Evolutionary conservation across 2,329 filamentous ascomycete species (phyloP).

Genomic region (Botrytis fabae): DNA sequence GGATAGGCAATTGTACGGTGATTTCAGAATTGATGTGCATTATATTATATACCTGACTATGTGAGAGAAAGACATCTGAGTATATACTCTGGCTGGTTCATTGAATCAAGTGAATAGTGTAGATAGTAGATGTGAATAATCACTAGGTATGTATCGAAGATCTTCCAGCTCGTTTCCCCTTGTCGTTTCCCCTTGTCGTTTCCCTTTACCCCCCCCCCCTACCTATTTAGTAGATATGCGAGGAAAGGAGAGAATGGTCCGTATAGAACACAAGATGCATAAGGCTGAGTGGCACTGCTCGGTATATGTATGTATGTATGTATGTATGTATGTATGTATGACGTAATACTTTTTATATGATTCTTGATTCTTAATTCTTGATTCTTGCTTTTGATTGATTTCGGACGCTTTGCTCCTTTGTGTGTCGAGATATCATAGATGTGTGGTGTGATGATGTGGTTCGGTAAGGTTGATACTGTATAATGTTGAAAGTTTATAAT

Average conservation of each 20-base stretch:
- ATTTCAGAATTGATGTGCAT: background rate
- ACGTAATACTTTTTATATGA: background rate
- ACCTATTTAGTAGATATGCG: too few species aligned
- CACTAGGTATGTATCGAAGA: background rate
- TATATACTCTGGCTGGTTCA: background rate
- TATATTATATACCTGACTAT: background rate
- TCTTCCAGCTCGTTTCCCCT: background rate
- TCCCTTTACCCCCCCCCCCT: background rate
- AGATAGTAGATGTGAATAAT: background rate
- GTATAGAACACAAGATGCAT: background rate
- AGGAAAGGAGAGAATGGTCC: background rate
- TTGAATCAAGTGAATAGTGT: background rate
- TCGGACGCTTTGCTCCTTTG: background rate
- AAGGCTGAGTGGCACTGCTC: too few species aligned
- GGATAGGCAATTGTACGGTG: background rate
- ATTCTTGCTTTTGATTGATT: background rate
- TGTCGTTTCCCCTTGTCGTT: background rate
- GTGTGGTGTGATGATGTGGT: background rate
- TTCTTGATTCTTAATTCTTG: background rate
- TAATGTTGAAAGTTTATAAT: too few species aligned
- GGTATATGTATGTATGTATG: background rate
- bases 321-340: background rate
- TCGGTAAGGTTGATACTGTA: too few species aligned
- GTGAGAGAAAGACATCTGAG: background rate
- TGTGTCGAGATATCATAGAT: too few species aligned